A percentile compares a stretch with the other conserved stretches of the same genome.
phyloP scores from a whole-genome alignment of 148 eudicot genomes.

The Beta vulgaris region DNA sequence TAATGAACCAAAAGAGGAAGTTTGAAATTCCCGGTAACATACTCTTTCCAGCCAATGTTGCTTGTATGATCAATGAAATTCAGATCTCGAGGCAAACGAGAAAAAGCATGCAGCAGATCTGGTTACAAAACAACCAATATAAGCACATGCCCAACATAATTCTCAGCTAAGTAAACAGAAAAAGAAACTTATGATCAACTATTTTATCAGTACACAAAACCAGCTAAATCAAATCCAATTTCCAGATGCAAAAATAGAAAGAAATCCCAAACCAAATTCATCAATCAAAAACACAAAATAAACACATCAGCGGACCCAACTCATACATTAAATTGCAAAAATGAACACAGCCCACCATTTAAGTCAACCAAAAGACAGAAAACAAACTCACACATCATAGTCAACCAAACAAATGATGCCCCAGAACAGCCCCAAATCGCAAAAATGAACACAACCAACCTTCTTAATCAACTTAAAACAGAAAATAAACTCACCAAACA shows the following conservation, averaged over 20 bases:
- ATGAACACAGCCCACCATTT: not conserved
- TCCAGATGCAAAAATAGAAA: not conserved
- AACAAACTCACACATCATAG: no score
- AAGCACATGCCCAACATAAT: not conserved
- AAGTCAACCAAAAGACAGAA: no score
- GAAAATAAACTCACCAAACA: not conserved
- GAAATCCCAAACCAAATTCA: not conserved
- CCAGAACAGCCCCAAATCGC: no score
- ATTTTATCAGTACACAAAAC: not conserved
- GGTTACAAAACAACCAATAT: slow-evolving; percentile 22
- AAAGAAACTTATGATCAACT: not conserved
- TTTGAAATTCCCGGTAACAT: slow-evolving; percentile 24
- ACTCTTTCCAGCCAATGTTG: slow-evolving; percentile 96
- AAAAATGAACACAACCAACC: no score
- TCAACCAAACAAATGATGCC: no score
- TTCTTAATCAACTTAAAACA: not conserved
- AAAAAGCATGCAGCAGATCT: slow-evolving; percentile 93
- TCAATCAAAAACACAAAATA: not conserved
- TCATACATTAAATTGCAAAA: not conserved
- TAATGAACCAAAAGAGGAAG: not conserved
- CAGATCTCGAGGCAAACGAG: slow-evolving; percentile 71
- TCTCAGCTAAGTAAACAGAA: not conserved
- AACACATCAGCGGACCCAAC: not conserved
- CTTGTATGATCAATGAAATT: slow-evolving; percentile 96
- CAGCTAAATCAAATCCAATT: slow-evolving; percentile 12